phyloP scores from a whole-genome alignment of 257 asterid species.

The Jasminum sambac region DNA sequence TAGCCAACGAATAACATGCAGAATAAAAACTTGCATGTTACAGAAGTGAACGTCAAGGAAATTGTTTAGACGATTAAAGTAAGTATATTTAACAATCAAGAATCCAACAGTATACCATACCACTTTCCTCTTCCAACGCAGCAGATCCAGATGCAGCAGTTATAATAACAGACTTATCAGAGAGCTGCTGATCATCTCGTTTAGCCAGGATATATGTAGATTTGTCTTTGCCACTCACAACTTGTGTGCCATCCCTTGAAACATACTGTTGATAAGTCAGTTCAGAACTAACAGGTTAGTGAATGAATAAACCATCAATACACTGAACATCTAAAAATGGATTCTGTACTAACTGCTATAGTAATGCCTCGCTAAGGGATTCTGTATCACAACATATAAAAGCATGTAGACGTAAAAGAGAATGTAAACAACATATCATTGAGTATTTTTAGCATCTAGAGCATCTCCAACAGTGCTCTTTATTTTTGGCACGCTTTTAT shows the following conservation, averaged over 20 bases:
- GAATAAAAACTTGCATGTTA: background rate
- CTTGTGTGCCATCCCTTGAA: conserved; percentile 58
- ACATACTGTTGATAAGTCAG: conserved; percentile 60
- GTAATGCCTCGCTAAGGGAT: background rate
- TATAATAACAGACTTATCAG: conserved; percentile 46
- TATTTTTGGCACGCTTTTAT: background rate
- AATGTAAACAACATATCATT: background rate
- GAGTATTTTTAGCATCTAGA: background rate
- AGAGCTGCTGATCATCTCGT: conserved; percentile 49
- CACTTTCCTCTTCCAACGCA: conserved; percentile 56
- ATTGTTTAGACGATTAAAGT: background rate
- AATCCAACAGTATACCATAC: conserved; percentile 30
- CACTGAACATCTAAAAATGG: conserved; percentile 7
- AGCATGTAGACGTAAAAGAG: background rate
- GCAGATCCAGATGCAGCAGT: conserved; percentile 45
- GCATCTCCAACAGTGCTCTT: background rate
- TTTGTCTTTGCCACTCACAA: conserved; percentile 56
- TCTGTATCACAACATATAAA: conserved; percentile 6
- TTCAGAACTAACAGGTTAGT: conserved; percentile 17
- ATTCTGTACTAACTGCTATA: background rate
- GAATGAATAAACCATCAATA: conserved; percentile 13
- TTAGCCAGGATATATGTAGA: conserved; percentile 49
- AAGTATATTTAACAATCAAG: background rate
- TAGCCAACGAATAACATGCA: background rate
- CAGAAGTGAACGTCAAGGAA: background rate